Evolutionary conservation across 805 yeast genomes (phyloP).

Genomic region (Yamadazyma insecticola): DNA sequence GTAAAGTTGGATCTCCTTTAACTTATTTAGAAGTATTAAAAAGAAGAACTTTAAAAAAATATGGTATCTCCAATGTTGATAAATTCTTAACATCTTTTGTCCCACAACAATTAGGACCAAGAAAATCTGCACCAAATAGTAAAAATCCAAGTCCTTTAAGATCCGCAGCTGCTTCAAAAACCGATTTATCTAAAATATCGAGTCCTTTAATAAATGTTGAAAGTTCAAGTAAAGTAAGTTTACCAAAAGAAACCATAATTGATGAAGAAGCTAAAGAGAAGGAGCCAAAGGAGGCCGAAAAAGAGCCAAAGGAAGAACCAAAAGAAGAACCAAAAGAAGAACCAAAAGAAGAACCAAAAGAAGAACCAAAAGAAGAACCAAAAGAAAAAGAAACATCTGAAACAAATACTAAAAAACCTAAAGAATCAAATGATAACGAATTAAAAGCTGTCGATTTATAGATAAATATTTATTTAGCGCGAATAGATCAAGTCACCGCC

Average conservation of each 20-base stretch:
- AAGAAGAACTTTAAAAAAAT: constrained; percentile 36
- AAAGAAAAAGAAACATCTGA: no score
- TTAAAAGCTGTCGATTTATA: no score
- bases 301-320: constrained; percentile 2
- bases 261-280: constrained; percentile 16
- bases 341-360: constrained; percentile 1
- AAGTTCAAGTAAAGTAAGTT: constrained; percentile 21
- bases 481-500: no score
- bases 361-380: no score
- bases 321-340: constrained; percentile 3
- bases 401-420: no score
- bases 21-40: constrained; percentile 40
- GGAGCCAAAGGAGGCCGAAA: constrained; percentile 2
- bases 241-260: constrained; percentile 41
- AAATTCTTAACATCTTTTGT: constrained; percentile 33
- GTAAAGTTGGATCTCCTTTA: constrained; percentile 21
- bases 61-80: constrained; percentile 32
- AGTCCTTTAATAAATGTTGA: constrained; percentile 25
- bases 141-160: constrained; percentile 8
- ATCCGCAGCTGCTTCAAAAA: constrained; percentile 9
- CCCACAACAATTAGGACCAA: constrained; percentile 19
- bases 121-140: background rate
- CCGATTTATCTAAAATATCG: constrained; percentile 9
- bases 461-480: no score
- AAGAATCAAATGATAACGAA: no score